Base-by-base conservation (phyloP, 2,329 filamentous ascomycete species). In the Clonostachys solani region DNA sequence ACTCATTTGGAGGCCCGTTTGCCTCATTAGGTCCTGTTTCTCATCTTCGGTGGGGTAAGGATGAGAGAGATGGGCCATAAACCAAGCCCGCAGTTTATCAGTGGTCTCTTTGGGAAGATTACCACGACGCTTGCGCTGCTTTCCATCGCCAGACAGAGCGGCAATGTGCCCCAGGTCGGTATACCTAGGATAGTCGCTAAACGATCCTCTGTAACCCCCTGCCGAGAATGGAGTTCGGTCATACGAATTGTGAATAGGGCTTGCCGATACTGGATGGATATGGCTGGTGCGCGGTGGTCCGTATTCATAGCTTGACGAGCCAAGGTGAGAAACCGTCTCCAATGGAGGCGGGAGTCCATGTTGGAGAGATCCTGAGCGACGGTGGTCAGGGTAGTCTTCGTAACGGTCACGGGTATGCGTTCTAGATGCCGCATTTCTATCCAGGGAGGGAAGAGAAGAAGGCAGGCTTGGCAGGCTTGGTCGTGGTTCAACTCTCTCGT, bases 51-150 rank as follows among this genome's bases (percentile, higher is more conserved):
- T 91, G 2, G 90, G 90, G 61, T 95, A 95, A 0, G 90, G 89
- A 59, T 94, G 89, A 50, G 83, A 75, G 8, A 91, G 66, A 63
- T 94, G 87, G n/a, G 77, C 75, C 45, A 84, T 68, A 54, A 95
- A 92, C 91, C 91, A 96, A 1, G 80, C 73, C 46, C 87, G 81
- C 38, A 96, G 73, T 54, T 88, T 84, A 60, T 92, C 87, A 0
- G 90, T 96, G 0, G 89, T 89, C 47, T 91, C 87, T 61, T 95
- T 95, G n/a, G 91, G 91, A 4, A 96, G 74, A 59, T 96, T 96
- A 2, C 91, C 91, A 37, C 91, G 78, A 45, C 90, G 77, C 62
- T 82, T 84, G 33, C 80, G 69, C 54, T 74, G 74, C 49, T 60
- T 68, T 48, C 79, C 76, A 3, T 61, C 66, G 16, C 60, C 62